A percentile compares a stretch with the other conserved stretches of the same genome.
phyloP scores from a whole-genome alignment of 805 yeast species.

The Groenewaldozyma salmanticensis region DNA sequence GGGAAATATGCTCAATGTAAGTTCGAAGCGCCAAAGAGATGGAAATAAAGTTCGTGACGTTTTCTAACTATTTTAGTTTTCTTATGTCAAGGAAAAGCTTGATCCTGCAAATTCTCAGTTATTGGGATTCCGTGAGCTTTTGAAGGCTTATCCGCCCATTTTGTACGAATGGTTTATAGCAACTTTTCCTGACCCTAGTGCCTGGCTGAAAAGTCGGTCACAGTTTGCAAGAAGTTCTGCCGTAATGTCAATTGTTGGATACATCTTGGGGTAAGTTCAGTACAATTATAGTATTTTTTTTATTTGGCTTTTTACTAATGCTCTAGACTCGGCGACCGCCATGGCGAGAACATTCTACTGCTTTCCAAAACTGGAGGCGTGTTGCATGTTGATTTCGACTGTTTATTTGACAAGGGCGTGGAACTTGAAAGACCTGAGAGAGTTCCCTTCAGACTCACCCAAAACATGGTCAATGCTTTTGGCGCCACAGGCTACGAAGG shows the following conservation, averaged over 20 bases:
- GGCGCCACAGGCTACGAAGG: slow-evolving; percentile 91
- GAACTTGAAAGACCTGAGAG: slow-evolving; percentile 79
- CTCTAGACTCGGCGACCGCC: slow-evolving; percentile 93
- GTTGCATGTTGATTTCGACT: slow-evolving; percentile 93
- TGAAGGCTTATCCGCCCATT: slow-evolving; percentile 35
- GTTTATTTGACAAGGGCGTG: slow-evolving; percentile 72
- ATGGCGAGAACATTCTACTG: slow-evolving; percentile 81
- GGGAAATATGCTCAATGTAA: slow-evolving; percentile 27
- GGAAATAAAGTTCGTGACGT: neutral
- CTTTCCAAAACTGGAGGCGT: slow-evolving; percentile 67
- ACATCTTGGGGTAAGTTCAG: slow-evolving; percentile 81
- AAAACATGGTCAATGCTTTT: slow-evolving; percentile 78
- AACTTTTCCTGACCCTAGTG: slow-evolving; percentile 77
- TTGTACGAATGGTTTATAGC: slow-evolving; percentile 82
- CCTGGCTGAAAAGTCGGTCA: slow-evolving; percentile 77
- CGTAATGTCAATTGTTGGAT: slow-evolving; percentile 97
- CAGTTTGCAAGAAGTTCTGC: slow-evolving; percentile 72
- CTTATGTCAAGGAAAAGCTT: slow-evolving; percentile 20
- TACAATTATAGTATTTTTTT: neutral
- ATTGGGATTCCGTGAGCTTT: slow-evolving; percentile 29
- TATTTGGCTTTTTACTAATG: too few species aligned
- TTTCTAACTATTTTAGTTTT: slow-evolving; percentile 20
- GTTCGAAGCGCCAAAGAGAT: neutral
- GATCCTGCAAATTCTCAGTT: slow-evolving; percentile 24
- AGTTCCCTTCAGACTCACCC: slow-evolving; percentile 89